Evolutionary conservation across 805 yeast species (phyloP).

Genomic region (Saccharomyces cerevisiae): DNA sequence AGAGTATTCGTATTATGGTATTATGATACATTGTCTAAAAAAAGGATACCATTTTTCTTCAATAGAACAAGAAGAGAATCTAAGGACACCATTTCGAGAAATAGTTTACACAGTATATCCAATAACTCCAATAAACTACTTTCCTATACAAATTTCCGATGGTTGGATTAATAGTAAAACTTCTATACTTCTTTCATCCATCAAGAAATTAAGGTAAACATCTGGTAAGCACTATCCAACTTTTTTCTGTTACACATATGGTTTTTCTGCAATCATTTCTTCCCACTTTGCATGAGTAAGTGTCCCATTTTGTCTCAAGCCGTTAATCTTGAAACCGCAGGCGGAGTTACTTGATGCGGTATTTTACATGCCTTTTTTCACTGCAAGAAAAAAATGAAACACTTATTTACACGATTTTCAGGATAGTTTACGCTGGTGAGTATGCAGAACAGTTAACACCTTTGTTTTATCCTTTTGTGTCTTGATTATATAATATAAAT

Average conservation of each 20-base stretch:
- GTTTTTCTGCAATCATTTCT: not conserved
- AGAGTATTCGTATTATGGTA: too few relatives aligned
- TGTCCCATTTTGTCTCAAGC: not conserved
- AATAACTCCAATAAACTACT: too few relatives aligned
- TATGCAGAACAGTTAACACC: not conserved
- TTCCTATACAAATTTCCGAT: too few relatives aligned
- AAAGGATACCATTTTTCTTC: too few relatives aligned
- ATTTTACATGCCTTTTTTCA: not conserved
- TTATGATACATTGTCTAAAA: too few relatives aligned
- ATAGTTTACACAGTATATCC: too few relatives aligned
- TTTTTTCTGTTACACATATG: not conserved
- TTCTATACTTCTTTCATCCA: too few relatives aligned
- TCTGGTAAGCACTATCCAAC: not conserved
- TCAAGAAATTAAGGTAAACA: not conserved
- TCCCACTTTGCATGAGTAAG: not conserved
- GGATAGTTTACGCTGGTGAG: not conserved
- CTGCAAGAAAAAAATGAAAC: not conserved
- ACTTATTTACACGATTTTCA: not conserved
- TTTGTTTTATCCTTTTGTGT: not conserved
- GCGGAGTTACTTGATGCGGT: not conserved
- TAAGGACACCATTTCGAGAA: too few relatives aligned
- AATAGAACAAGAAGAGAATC: too few relatives aligned
- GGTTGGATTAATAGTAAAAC: too few relatives aligned
- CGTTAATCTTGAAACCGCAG: not conserved
- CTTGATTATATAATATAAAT: not conserved